Evolutionary conservation across 495 filamentous ascomycete genomes (phyloP), one percentile per base, ranked within the genome.

Genomic region (Xylaria venustula): DNA sequence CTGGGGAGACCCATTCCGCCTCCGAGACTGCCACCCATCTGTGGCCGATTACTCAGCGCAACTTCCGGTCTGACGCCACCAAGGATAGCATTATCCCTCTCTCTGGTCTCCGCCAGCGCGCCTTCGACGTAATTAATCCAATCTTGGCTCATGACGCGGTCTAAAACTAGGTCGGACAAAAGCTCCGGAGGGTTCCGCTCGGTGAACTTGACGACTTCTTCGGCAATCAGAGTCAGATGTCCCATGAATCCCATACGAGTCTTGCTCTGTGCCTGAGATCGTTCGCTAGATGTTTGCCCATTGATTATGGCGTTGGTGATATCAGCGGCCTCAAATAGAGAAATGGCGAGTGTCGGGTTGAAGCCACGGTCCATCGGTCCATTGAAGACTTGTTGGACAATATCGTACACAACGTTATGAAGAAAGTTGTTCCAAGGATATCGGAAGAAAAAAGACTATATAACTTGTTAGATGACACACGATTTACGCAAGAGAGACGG

Each of bases 381-480:
- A 69, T 99, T 99, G 76, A 99, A 98, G 0, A 99, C 95, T 77
- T 99, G 94, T 72, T 99, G 94, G 12, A 99, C 89, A 63, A 99
- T 92, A 72, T 99, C 94, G 72, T 99, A 99, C 23, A 99, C 94
- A 44, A 99, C 94, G 75, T 99, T 99, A 73, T 99, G 94, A 22
- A 99, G 85, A 70, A 99, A 99, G 73, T 99, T 99, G 70, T 99
- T 99, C 94, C 94, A 99, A 3, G 94, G 95, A 73, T 98, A 98
- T 54, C 86, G 87, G 81, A 98, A 99, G 79, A 99, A 99, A 78
- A 98, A 98, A 57, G 73, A 72, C 73, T 75, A 36, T 17, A 25
- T 17, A 15, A 7, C 9, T 30, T 28, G 50, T 61, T 48, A 54
- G 58, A 47, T 41, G n/a, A n/a, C n/a, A n/a, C 9, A 32, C 40